Evolutionary conservation across 2,329 filamentous ascomycete genomes (phyloP), one percentile per base, ranked within the genome.

Genomic region (Sclerotinia spermophila): DNA sequence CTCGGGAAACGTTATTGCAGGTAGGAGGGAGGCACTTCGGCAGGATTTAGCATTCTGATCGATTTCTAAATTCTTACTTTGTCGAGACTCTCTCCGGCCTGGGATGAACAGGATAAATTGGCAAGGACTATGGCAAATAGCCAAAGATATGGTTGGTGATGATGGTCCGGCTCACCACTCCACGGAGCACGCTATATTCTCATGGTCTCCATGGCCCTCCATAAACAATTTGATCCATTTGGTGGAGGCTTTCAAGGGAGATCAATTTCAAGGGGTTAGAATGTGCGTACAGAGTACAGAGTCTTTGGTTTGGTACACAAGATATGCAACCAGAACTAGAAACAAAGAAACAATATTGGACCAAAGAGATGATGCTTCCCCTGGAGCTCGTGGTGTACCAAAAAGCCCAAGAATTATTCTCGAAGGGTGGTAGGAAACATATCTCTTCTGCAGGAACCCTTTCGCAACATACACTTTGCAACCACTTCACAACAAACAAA

Each of bases 101-200:
- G 33, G 55, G 67, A 40, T 53, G 45, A 65, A 65, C 17, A 53
- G 24, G 45, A 51, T 51, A n/a, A 35, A 27, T 38, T 21, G 33
- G 11, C 61, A 48, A 21, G 61, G 44, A 51, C 21, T 27, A 19
- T 51, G 21, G n/a, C 17, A 8, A 45, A 45, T n/a, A 62, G 42
- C 19, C 21, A 24, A 51, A 65, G 61, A 65, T 33, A 65, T n/a
- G n/a, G n/a, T n/a, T 42, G 48, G 30, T 58, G 35, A 24, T 21
- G 27, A 38, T 42, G 44, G 24, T 27, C 35, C n/a, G 42, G 35
- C 30, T 40, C 15, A 61, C 44, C 42, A 53, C 44, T 62, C 30
- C 56, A 61, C 30, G 27, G 21, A 69, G 45, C 67, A 69, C 67
- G 67, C 67, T 62, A 64, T 35, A 64, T 35, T 51, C 59, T 56